Base-by-base conservation (phyloP, 495 filamentous ascomycete species). In the Penicillium robsamsonii region DNA sequence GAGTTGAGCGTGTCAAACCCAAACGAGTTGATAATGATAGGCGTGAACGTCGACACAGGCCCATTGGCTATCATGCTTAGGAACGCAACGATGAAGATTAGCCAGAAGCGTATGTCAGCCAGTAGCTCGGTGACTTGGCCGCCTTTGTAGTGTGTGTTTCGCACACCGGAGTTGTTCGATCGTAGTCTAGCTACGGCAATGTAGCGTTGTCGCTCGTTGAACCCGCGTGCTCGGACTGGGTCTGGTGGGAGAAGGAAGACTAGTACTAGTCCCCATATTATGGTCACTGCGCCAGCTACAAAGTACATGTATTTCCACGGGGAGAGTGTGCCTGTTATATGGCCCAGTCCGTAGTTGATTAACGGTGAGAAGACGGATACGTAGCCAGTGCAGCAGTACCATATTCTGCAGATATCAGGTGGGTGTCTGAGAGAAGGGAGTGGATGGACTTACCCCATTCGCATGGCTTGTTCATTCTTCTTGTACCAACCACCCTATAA, bases 1-100 rank as follows among this genome's bases (percentile, higher is more conserved):
- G 76, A 79, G 52, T 79, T 70, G 18, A 79, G 64, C 13, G 58
- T 54, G 53, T 59, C 73, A 62, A 74, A 79, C 4, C 76, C 78
- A 50, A 81, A 77, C 9, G 69, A 71, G 30, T 65, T 58, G 56
- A 79, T 73, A 57, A 78, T 74, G 55, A 76, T 74, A 41, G 70
- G 64, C 0, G 56, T 63, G 58, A 75, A 78, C 18, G 70, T 66
- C 15, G 71, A 54, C 8, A 42, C 10, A 13, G 17, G 12, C 33
- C 33, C 33, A 6, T 15, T 15, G 12, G 4, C 12, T 5, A 15
- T 15, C 33, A 35, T 15, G 33, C 33, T 13, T 5, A 35, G 33
- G 12, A 35, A 35, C 5, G 13, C 33, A 35, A 35, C 33, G 5
- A 35, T 35, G 13, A 35, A 15, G 33, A 35, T 35, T 11, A 6